Evolutionary conservation across 129 eudicot genomes (phyloP).

Genomic region (Chrysanthemum seticuspe): DNA sequence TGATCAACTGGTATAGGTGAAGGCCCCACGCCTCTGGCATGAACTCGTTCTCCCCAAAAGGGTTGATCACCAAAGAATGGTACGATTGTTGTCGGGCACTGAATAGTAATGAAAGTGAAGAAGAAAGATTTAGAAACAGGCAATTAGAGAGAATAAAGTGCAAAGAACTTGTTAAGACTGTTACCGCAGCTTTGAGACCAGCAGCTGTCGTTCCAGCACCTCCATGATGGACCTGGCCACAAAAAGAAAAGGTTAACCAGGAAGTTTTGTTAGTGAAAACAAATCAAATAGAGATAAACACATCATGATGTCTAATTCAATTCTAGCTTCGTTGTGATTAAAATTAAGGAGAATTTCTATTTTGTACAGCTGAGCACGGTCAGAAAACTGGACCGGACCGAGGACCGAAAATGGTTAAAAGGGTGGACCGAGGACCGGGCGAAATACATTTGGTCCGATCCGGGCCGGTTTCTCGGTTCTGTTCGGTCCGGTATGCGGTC

Average conservation of each 20-base stretch:
- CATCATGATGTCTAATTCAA: neutral
- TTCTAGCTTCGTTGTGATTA: neutral
- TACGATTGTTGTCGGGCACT: constrained; percentile 96
- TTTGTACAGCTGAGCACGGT: neutral
- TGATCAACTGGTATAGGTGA: constrained; percentile 83
- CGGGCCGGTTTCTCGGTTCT: too few species aligned
- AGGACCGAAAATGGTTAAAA: too few species aligned
- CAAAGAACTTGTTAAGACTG: neutral
- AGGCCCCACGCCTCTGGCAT: constrained; percentile 93
- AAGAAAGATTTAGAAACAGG: neutral
- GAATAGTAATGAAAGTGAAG: constrained; percentile 22
- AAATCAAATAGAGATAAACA: too few species aligned
- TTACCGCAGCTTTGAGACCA: constrained; percentile 97
- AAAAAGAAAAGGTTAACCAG: neutral
- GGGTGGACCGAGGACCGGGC: too few species aligned
- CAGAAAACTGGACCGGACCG: too few species aligned
- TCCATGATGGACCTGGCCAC: constrained; percentile 90
- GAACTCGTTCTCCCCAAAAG: constrained; percentile 97
- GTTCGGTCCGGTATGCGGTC: too few species aligned
- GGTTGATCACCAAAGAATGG: constrained; percentile 99
- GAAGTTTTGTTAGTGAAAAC: neutral
- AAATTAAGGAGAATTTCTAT: neutral
- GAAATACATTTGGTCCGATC: too few species aligned
- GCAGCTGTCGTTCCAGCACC: constrained; percentile 99
- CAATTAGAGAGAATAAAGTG: neutral